A percentile compares a stretch with the other conserved stretches of the same genome.
These are phyloP conservation scores for Penicillium sp. DNA, from an alignment of 2,329 filamentous ascomycete genomes.

Conservation along the genomic window DNA sequence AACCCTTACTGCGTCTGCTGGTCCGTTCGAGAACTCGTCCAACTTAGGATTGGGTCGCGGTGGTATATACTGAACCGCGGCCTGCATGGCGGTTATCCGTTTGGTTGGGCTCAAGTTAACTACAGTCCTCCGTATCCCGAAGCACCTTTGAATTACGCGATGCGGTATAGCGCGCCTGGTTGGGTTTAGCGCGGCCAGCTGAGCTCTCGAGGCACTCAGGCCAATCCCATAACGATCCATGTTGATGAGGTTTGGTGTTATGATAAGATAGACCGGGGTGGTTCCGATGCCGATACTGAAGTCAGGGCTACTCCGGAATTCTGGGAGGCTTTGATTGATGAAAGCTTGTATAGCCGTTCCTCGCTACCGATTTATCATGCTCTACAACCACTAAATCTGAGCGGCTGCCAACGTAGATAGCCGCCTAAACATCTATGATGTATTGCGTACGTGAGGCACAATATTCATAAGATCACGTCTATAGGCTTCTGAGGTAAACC, in stretches of 20 bases:
- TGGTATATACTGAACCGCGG: not conserved
- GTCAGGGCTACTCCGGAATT: too few species aligned
- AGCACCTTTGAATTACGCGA: too few species aligned
- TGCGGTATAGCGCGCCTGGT: too few species aligned
- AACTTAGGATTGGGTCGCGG: not conserved
- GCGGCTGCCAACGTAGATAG: not conserved
- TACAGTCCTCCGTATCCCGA: not conserved
- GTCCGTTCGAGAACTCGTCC: not conserved
- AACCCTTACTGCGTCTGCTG: not conserved
- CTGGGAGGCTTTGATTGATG: too few species aligned
- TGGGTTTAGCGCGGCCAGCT: too few species aligned
- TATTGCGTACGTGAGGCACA: not conserved
- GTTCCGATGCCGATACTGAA: too few species aligned
- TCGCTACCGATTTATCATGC: not conserved
- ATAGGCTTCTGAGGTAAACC: not conserved
- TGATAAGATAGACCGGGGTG: too few species aligned
- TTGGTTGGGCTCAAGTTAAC: not conserved
- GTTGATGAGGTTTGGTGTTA: too few species aligned
- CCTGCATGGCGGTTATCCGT: slow-evolving; percentile 1
- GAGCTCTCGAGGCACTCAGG: too few species aligned
- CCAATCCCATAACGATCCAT: too few species aligned
- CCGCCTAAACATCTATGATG: not conserved
- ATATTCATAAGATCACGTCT: not conserved
- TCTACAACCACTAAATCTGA: slow-evolving; percentile 1
- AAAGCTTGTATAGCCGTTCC: too few species aligned